Evolutionary conservation across 257 asterid genomes (phyloP).

Genomic region (Fraxinus cuspidata): DNA sequence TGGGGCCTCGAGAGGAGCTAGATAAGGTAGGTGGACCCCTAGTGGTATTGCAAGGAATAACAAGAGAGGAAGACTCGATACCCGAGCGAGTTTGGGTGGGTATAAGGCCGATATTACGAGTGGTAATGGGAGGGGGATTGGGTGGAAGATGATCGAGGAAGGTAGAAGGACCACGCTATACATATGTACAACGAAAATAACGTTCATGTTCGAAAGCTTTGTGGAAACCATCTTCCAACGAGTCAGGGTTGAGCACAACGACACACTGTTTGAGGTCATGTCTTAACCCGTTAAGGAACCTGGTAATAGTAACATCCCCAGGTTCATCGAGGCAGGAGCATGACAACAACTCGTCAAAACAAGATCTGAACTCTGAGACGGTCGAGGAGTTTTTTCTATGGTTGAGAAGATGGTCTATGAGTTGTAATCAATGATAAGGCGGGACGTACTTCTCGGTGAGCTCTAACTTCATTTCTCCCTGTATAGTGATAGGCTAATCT

Average conservation of each 20-base stretch:
- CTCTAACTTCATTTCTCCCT: not conserved
- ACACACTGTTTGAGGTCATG: not conserved
- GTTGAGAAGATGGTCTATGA: not conserved
- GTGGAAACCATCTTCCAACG: not conserved
- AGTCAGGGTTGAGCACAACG: not conserved
- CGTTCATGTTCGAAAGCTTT: not conserved
- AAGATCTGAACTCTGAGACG: not conserved
- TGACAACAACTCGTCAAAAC: not conserved
- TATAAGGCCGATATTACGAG: no score
- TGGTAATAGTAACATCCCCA: not conserved
- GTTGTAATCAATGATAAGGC: not conserved
- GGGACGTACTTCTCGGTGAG: not conserved
- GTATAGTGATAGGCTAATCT: not conserved
- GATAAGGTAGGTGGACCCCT: no score
- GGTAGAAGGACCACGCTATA: not conserved
- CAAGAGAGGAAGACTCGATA: no score
- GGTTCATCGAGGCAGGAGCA: not conserved
- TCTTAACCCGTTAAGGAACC: not conserved
- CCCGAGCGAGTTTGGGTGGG: no score
- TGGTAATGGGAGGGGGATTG: no score
- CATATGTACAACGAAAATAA: not conserved
- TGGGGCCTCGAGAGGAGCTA: no score
- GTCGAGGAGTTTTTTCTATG: not conserved
- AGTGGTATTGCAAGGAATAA: no score
- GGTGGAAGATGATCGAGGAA: no score